These are phyloP conservation scores for Tetragonia tetragonoides DNA, from an alignment of 148 eudicot genomes.

Conservation along the genomic window DNA sequence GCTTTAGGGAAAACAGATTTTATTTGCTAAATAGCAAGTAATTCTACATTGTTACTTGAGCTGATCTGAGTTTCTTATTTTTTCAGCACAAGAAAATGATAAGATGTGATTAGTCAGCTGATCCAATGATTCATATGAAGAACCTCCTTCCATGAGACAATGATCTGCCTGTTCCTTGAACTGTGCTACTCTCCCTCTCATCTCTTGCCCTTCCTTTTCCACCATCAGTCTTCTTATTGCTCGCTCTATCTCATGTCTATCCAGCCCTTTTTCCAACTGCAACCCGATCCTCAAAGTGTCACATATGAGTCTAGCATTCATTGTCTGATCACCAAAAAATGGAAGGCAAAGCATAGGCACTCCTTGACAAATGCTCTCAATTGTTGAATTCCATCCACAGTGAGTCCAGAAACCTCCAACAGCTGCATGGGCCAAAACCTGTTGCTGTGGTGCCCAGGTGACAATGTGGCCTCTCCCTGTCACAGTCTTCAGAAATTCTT, in stretches of 20 bases:
- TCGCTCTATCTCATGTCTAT: slow-evolving; percentile 32
- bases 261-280: slow-evolving; percentile 32
- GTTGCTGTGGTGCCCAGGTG: slow-evolving; percentile 47
- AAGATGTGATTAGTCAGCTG: slow-evolving; percentile 30
- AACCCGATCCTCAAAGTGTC: slow-evolving; percentile 45
- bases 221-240: slow-evolving; percentile 39
- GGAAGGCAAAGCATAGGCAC: slow-evolving; percentile 58
- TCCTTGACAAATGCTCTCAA: slow-evolving; percentile 57
- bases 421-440: slow-evolving; percentile 51
- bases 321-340: slow-evolving; percentile 44
- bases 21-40: not conserved
- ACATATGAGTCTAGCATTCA: slow-evolving; percentile 35
- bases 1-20: not conserved
- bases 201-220: slow-evolving; percentile 30
- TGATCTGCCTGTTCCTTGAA: slow-evolving; percentile 35
- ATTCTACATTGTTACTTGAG: slow-evolving; percentile 3
- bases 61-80: not conserved
- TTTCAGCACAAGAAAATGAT: slow-evolving; percentile 31
- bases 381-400: slow-evolving; percentile 57
- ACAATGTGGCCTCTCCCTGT: slow-evolving; percentile 37
- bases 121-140: slow-evolving; percentile 30
- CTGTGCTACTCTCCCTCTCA: slow-evolving; percentile 23
- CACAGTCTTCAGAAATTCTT: slow-evolving; percentile 20
- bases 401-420: slow-evolving; percentile 60
- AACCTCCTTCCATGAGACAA: slow-evolving; percentile 37